Evolutionary conservation across 2,329 filamentous ascomycete genomes (phyloP).

Genomic region (Cordyceps farinosa): DNA sequence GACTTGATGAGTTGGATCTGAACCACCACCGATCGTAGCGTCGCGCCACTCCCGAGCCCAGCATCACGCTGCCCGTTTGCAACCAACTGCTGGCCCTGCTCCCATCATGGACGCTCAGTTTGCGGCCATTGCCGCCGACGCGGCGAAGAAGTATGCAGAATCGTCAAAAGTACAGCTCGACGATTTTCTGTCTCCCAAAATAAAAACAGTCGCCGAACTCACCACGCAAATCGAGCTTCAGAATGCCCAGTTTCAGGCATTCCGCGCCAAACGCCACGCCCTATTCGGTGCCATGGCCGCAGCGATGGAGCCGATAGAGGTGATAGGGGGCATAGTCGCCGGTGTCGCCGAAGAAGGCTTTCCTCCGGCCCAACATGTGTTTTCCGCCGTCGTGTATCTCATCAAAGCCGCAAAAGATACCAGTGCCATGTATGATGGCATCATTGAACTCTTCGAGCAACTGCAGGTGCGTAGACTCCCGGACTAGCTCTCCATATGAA

Average conservation of each 20-base stretch:
- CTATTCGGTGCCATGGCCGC: slow-evolving; percentile 33
- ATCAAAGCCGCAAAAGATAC: slow-evolving; percentile 44
- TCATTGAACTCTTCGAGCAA: slow-evolving; percentile 41
- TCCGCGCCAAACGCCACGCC: slow-evolving; percentile 33
- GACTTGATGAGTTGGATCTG: neutral
- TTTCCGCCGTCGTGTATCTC: slow-evolving; percentile 41
- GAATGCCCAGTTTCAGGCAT: slow-evolving; percentile 36
- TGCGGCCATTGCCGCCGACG: slow-evolving; percentile 32
- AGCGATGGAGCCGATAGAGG: slow-evolving; percentile 36
- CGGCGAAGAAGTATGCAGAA: slow-evolving; percentile 31
- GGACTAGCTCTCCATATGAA: neutral
- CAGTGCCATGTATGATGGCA: slow-evolving; percentile 42
- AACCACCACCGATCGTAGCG: slow-evolving; percentile 5
- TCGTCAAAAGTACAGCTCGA: slow-evolving; percentile 28
- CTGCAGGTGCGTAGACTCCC: slow-evolving; percentile 30
- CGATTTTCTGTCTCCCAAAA: slow-evolving; percentile 32
- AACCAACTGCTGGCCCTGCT: neutral
- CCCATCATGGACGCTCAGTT: slow-evolving; percentile 21
- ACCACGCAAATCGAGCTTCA: slow-evolving; percentile 31
- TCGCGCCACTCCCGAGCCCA: slow-evolving; percentile 2
- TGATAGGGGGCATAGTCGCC: slow-evolving; percentile 36
- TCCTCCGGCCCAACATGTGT: slow-evolving; percentile 39
- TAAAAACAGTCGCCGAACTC: slow-evolving; percentile 33
- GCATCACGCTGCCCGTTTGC: neutral
- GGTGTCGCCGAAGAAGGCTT: slow-evolving; percentile 38